A percentile compares a stretch with the other conserved stretches of the same genome.
These are phyloP conservation scores for Penicillium sp. DNA, from an alignment of 2,329 filamentous ascomycete species.

Conservation along the genomic window DNA sequence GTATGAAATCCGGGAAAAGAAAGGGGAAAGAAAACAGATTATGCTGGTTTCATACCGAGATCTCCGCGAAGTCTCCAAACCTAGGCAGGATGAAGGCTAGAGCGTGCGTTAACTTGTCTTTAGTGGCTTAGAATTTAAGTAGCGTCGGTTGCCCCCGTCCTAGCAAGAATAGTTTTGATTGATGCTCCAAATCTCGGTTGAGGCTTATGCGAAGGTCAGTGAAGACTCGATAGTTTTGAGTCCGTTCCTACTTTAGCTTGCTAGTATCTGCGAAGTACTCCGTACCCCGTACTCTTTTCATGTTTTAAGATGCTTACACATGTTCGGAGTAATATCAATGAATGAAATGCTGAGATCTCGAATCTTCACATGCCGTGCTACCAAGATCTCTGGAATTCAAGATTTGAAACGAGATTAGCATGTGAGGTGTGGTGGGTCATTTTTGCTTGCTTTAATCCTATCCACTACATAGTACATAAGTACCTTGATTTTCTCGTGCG, in stretches of 20 bases:
- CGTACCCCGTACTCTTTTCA: background rate
- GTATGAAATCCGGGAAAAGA: background rate
- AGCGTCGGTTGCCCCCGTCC: background rate
- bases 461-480: background rate
- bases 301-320: background rate
- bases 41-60: background rate
- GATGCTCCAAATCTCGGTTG: background rate
- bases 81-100: background rate
- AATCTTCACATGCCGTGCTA: background rate
- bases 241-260: background rate
- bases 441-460: background rate
- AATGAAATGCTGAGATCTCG: background rate
- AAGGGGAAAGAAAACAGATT: background rate
- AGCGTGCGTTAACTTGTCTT: too few relatives aligned
- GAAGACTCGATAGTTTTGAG: background rate
- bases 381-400: background rate
- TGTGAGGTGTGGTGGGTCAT: background rate
- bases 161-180: background rate
- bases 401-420: background rate
- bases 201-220: background rate
- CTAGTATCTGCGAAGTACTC: background rate
- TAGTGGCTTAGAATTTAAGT: too few relatives aligned
- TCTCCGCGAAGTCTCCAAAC: background rate
- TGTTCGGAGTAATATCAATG: conserved; percentile 3
- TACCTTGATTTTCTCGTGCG: background rate